Conservation (phyloP, 1,284 basidiomycete species). For the Apiotrichum akiyoshidainum region DNA sequence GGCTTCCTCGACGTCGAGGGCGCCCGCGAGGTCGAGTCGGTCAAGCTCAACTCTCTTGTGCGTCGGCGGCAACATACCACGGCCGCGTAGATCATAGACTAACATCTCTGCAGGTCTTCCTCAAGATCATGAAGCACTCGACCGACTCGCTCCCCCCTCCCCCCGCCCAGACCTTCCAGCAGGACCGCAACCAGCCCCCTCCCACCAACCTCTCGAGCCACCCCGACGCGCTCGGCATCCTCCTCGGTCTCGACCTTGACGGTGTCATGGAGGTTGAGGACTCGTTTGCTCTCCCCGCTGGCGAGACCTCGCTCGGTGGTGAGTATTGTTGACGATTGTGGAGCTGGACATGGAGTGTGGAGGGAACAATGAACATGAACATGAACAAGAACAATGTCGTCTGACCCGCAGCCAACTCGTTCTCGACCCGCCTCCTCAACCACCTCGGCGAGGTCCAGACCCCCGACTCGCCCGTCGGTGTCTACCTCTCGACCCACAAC, state of each 20-base stretch:
- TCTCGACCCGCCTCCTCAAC: conserved; percentile 42
- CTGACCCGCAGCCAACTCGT: conserved; percentile 34
- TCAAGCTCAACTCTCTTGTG: conserved; percentile 82
- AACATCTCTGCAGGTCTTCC: conserved; percentile 63
- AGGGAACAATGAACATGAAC: no score
- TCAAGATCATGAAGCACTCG: conserved; percentile 81
- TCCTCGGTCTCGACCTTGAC: conserved; percentile 88
- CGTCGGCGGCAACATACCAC: conserved; percentile 36
- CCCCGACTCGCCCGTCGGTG: conserved; percentile 92
- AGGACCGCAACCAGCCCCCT: conserved; percentile 45
- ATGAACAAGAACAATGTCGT: neutral
- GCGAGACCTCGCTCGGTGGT: conserved; percentile 42
- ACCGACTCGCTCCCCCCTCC: conserved; percentile 49
- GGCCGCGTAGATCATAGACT: neutral
- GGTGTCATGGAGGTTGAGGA: conserved; percentile 89
- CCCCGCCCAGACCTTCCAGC: conserved; percentile 33
- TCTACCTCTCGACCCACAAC: conserved; percentile 87
- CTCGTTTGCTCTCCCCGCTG: conserved; percentile 72
- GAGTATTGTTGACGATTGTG: conserved; percentile 16
- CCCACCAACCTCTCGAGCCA: conserved; percentile 41
- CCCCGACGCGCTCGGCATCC: conserved; percentile 70
- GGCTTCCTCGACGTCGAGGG: conserved; percentile 87
- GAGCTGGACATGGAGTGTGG: no score
- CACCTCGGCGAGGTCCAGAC: conserved; percentile 68
- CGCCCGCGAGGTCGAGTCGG: conserved; percentile 69